phyloP scores from a whole-genome alignment of 306 rosid genomes.

The Malus asiatica region DNA sequence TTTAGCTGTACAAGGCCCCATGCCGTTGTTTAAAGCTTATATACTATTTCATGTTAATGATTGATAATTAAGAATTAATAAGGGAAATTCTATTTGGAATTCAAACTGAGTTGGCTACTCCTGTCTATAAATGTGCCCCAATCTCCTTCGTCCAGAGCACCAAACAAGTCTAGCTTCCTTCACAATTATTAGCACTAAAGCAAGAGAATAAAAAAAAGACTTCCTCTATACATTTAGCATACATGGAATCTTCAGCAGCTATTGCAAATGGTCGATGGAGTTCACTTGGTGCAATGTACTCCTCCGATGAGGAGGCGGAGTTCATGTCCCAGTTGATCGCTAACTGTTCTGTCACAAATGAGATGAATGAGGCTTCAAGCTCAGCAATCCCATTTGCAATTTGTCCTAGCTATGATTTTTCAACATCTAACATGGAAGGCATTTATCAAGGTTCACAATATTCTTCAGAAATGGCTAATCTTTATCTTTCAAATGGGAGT shows the following conservation, averaged over 20 bases:
- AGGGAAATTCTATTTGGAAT: not conserved
- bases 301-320: constrained; percentile 54
- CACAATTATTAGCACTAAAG: constrained; percentile 5
- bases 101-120: not conserved
- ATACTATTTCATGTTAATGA: constrained; percentile 21
- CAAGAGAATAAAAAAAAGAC: not conserved
- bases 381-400: constrained; percentile 39
- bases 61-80: constrained; percentile 14
- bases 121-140: constrained; percentile 29
- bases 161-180: constrained; percentile 20
- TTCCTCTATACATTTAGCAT: not conserved
- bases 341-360: constrained; percentile 16
- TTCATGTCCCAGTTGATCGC: constrained; percentile 49
- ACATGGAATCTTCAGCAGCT: constrained; percentile 48
- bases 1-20: constrained; percentile 23
- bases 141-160: constrained; percentile 16
- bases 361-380: constrained; percentile 28
- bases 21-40: constrained; percentile 4
- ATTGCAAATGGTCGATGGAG: constrained; percentile 54
- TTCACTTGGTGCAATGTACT: constrained; percentile 44
- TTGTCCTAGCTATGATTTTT: constrained; percentile 39
- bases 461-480: constrained; percentile 22
- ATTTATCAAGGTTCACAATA: constrained; percentile 16
- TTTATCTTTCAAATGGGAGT: constrained; percentile 3
- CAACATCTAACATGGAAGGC: constrained; percentile 19